phyloP scores from a whole-genome alignment of 2,329 filamentous ascomycete species.

The Metarhizium sp. region DNA sequence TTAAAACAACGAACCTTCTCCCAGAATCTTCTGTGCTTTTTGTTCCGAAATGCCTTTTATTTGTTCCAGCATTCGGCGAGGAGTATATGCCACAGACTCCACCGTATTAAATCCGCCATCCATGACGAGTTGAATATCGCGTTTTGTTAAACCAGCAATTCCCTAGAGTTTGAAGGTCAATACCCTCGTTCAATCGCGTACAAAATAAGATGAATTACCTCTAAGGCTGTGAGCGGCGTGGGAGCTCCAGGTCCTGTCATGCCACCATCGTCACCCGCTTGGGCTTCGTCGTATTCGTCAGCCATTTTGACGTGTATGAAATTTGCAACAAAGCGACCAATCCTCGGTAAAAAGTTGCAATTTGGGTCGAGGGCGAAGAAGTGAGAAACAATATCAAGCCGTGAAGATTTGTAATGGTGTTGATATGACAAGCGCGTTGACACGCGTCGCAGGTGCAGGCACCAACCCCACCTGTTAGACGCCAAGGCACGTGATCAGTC shows the following conservation, averaged over 20 bases:
- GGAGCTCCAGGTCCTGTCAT: conserved; percentile 84
- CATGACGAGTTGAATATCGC: conserved; percentile 86
- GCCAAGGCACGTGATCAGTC: conserved; percentile 28
- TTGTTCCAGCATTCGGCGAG: conserved; percentile 75
- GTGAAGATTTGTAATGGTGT: conserved; percentile 10
- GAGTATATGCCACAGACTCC: conserved; percentile 87
- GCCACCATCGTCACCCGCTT: conserved; percentile 58
- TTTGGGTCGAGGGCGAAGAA: not conserved
- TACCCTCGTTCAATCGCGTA: not conserved
- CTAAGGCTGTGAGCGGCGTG: conserved; percentile 74
- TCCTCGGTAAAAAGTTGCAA: not conserved
- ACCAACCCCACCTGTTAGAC: conserved; percentile 16
- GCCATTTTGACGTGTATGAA: conserved; percentile 26
- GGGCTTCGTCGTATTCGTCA: conserved; percentile 56
- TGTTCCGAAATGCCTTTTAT: conserved; percentile 98
- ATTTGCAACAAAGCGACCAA: not conserved
- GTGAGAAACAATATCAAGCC: conserved; percentile 6
- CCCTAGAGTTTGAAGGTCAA: conserved; percentile 44
- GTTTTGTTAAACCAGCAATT: conserved; percentile 78
- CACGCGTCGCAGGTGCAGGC: conserved; percentile 26
- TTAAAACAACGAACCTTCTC: conserved; percentile 56
- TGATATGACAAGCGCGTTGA: conserved; percentile 17
- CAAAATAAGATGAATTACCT: conserved; percentile 48
- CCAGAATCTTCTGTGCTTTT: conserved; percentile 85
- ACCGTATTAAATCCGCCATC: conserved; percentile 94